A percentile compares a stretch with the other conserved stretches of the same genome.
Evolutionary conservation across 176 grass and related monocot species (phyloP).

Genomic region (Aegilops speltoides): DNA sequence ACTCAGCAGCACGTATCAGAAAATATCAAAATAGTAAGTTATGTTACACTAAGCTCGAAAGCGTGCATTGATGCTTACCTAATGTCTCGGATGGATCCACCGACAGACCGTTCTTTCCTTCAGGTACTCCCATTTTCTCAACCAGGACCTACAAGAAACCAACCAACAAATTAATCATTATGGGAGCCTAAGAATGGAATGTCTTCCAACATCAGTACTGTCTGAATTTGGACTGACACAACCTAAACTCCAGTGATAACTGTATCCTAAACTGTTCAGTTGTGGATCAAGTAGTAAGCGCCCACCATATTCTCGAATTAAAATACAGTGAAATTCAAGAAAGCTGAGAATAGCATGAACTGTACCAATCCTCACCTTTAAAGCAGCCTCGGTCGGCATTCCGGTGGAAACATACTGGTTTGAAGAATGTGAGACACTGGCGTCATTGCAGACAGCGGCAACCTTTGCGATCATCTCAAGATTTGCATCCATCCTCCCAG

Average conservation of each 20-base stretch:
- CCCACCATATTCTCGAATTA: not conserved
- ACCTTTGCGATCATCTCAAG: conserved; percentile 84
- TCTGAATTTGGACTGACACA: conserved; percentile 7
- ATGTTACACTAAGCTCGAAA: not conserved
- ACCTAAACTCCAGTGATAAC: not conserved
- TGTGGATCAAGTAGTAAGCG: not conserved
- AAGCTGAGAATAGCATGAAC: not conserved
- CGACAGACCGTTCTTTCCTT: conserved; percentile 44
- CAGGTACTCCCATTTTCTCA: conserved; percentile 93
- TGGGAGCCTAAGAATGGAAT: not conserved
- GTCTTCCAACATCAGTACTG: conserved; percentile 6
- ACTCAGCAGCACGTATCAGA: not conserved
- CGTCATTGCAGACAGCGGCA: conserved; percentile 87
- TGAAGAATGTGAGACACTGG: conserved; percentile 54
- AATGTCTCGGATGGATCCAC: conserved; percentile 54
- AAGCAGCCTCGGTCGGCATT: conserved; percentile 86
- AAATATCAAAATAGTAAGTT: not conserved
- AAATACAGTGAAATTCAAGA: not conserved
- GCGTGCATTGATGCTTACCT: conserved; percentile 33
- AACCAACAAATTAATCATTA: conserved; percentile 34
- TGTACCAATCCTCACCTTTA: conserved; percentile 60
- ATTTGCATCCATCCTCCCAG: conserved; percentile 63
- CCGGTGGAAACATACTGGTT: conserved; percentile 78
- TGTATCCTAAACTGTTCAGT: not conserved
- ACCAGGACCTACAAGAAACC: conserved; percentile 62